Evolutionary conservation across 768 basidiomycete genomes (phyloP).

Genomic region (Mycena vitilis): DNA sequence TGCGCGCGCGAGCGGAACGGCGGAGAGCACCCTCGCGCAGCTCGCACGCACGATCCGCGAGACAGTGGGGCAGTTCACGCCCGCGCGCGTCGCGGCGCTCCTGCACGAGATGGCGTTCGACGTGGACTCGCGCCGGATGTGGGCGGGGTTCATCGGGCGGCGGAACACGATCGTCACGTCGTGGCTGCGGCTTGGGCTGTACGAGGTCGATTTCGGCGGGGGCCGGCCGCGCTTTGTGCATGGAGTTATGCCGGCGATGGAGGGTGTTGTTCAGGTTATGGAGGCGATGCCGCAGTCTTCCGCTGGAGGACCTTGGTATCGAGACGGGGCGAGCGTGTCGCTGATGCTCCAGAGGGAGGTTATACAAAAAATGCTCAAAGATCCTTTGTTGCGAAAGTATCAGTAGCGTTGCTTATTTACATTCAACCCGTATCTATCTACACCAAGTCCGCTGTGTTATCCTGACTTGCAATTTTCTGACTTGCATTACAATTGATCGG

Average conservation of each 20-base stretch:
- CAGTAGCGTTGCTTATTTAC: not conserved
- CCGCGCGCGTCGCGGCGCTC: slow-evolving; percentile 42
- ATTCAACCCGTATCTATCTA: too few species aligned
- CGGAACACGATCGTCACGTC: slow-evolving; percentile 48
- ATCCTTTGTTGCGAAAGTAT: slow-evolving; percentile 42
- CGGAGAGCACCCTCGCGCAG: slow-evolving; percentile 27
- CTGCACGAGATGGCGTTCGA: slow-evolving; percentile 50
- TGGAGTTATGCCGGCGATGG: slow-evolving; percentile 47
- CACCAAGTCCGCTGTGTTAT: too few species aligned
- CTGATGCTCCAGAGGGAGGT: slow-evolving; percentile 40
- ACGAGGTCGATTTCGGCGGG: slow-evolving; percentile 49
- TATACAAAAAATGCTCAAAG: slow-evolving; percentile 39
- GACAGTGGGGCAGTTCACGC: slow-evolving; percentile 40
- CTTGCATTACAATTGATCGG: too few species aligned
- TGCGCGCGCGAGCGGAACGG: slow-evolving; percentile 39
- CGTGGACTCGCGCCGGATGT: slow-evolving; percentile 44
- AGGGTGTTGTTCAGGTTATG: slow-evolving; percentile 49
- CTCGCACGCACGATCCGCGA: slow-evolving; percentile 45
- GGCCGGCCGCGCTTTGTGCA: slow-evolving; percentile 45
- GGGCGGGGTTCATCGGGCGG: slow-evolving; percentile 49
- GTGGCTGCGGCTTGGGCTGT: slow-evolving; percentile 47
- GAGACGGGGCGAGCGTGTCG: slow-evolving; percentile 39
- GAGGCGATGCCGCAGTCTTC: slow-evolving; percentile 35
- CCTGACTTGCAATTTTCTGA: too few species aligned
- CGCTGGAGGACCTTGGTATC: slow-evolving; percentile 40